A percentile compares a stretch with the other conserved stretches of the same genome.
Evolutionary conservation across 257 asterid genomes (phyloP).

Genomic region (Nicotiana undulata): DNA sequence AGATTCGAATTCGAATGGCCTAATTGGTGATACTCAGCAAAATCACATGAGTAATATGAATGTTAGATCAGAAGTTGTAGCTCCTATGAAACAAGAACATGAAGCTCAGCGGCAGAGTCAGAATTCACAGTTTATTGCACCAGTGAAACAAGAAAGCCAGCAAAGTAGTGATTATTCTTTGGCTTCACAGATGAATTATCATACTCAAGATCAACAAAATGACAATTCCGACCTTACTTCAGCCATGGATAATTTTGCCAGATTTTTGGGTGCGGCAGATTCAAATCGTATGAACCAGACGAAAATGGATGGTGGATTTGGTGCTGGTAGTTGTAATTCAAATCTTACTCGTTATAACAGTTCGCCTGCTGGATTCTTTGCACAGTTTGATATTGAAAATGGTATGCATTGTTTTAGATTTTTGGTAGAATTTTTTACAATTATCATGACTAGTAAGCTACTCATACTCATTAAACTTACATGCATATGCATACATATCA

Average conservation of each 20-base stretch:
- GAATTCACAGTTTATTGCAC: slow-evolving; percentile 12
- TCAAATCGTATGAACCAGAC: slow-evolving; percentile 16
- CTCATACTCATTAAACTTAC: too few relatives aligned
- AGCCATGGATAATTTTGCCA: slow-evolving; percentile 17
- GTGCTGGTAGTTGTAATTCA: slow-evolving; percentile 23
- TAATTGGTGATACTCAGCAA: neutral
- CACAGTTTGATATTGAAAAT: slow-evolving; percentile 34
- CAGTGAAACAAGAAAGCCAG: slow-evolving; percentile 8
- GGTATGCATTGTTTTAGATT: slow-evolving; percentile 29
- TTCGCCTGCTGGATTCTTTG: slow-evolving; percentile 76
- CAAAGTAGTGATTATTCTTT: neutral
- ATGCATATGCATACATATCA: neutral
- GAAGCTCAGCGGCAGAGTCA: slow-evolving; percentile 13
- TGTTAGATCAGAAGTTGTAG: neutral
- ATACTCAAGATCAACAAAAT: slow-evolving; percentile 4
- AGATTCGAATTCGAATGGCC: neutral
- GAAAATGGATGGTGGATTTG: slow-evolving; percentile 28
- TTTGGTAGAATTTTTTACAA: neutral
- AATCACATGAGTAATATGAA: neutral
- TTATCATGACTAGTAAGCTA: neutral
- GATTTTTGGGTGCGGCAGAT: slow-evolving; percentile 15
- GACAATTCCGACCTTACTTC: slow-evolving; percentile 11
- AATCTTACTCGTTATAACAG: slow-evolving; percentile 71
- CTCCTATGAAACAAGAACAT: slow-evolving; percentile 27
- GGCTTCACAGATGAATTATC: slow-evolving; percentile 7